Percentiles rank a stretch among this genome's conserved stretches.
phyloP scores from a whole-genome alignment of 306 rosid species.

The Quercus suber region DNA sequence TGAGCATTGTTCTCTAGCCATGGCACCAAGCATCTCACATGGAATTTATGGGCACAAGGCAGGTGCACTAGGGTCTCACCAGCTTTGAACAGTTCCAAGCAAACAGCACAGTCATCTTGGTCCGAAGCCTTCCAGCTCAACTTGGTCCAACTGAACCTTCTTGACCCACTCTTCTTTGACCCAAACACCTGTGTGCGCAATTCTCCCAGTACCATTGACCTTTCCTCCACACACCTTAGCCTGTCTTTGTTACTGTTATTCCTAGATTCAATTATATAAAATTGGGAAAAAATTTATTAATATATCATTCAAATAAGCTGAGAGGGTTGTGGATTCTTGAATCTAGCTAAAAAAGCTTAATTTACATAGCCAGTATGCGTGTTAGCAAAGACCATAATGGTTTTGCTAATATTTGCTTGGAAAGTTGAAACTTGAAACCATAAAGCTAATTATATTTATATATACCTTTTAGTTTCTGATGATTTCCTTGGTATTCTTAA shows the following conservation, averaged over 20 bases:
- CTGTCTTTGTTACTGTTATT: slow-evolving; percentile 8
- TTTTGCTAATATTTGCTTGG: too few species aligned
- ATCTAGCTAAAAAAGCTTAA: background rate
- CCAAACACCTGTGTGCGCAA: slow-evolving; percentile 34
- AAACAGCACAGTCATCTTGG: slow-evolving; percentile 60
- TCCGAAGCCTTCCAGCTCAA: slow-evolving; percentile 49
- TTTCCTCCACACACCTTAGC: slow-evolving; percentile 22
- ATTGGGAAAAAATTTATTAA: background rate
- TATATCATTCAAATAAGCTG: background rate
- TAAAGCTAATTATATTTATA: background rate
- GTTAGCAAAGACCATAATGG: too few species aligned
- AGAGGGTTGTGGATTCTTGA: background rate
- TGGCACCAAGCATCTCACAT: slow-evolving; percentile 66
- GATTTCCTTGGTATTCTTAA: slow-evolving; percentile 37
- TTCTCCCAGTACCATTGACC: slow-evolving; percentile 13
- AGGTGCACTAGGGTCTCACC: slow-evolving; percentile 43
- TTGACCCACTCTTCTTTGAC: slow-evolving; percentile 35
- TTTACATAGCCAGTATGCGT: background rate
- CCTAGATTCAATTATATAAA: slow-evolving; percentile 11
- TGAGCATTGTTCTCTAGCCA: slow-evolving; percentile 67
- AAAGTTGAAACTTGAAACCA: too few species aligned
- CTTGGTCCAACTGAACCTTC: slow-evolving; percentile 53
- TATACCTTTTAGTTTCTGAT: slow-evolving; percentile 26
- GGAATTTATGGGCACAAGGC: slow-evolving; percentile 74
- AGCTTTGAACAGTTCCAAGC: slow-evolving; percentile 43